These are phyloP conservation scores for Fusarium sp. DNA, from an alignment of 2,329 filamentous ascomycete species.

Conservation along the genomic window DNA sequence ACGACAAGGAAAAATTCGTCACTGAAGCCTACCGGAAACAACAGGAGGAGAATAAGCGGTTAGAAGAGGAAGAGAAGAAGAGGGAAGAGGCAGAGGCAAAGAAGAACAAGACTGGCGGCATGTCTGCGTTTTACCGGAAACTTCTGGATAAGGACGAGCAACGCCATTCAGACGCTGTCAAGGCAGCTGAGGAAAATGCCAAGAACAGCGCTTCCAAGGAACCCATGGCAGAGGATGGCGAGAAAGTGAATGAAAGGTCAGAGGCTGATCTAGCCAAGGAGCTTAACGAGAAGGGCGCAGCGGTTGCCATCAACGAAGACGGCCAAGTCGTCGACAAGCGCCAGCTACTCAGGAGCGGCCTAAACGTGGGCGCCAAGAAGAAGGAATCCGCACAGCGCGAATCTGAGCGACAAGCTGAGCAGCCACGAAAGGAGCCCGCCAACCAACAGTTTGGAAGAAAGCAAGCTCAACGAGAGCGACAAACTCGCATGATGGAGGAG, in stretches of 20 bases:
- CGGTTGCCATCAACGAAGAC: slow-evolving; percentile 82
- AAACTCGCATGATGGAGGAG: slow-evolving; percentile 82
- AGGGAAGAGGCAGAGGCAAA: slow-evolving; percentile 74
- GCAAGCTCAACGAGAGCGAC: slow-evolving; percentile 78
- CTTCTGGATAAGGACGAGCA: slow-evolving; percentile 79
- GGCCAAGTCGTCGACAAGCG: slow-evolving; percentile 87
- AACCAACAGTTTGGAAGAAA: slow-evolving; percentile 64
- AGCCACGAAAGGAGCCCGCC: slow-evolving; percentile 55
- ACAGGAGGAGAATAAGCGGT: slow-evolving; percentile 77
- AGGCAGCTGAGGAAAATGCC: slow-evolving; percentile 71
- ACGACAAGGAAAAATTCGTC: slow-evolving; percentile 87
- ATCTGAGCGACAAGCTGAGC: slow-evolving; percentile 45
- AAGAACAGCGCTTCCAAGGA: slow-evolving; percentile 56
- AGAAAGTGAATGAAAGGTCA: slow-evolving; percentile 68
- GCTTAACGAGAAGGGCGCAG: slow-evolving; percentile 71
- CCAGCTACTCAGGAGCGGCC: slow-evolving; percentile 80
- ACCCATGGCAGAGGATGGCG: slow-evolving; percentile 60
- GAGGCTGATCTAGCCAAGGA: slow-evolving; percentile 76
- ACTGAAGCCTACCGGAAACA: slow-evolving; percentile 86
- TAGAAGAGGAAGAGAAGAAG: slow-evolving; percentile 79
- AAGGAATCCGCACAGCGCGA: slow-evolving; percentile 58
- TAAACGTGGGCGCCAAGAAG: slow-evolving; percentile 78
- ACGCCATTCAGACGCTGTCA: slow-evolving; percentile 76
- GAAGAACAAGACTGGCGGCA: slow-evolving; percentile 74
- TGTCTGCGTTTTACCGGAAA: slow-evolving; percentile 83